Conservation (phyloP, 2,329 filamentous ascomycete genomes). For the Aspergillus fructus region DNA sequence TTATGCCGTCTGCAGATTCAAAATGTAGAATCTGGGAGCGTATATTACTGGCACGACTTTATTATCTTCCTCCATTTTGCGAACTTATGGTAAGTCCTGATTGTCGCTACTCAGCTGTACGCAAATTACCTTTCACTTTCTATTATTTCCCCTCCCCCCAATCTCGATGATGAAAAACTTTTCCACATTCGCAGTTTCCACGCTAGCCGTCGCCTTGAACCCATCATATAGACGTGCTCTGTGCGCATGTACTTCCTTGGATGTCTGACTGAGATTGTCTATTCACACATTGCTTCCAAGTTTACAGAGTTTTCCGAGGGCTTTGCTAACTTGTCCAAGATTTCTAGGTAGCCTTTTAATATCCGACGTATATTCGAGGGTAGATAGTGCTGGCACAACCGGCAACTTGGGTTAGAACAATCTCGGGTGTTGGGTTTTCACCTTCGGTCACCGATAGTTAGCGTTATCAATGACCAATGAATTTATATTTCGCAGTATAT, state of each 20-base stretch:
- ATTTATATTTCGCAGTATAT: background rate
- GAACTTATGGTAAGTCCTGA: background rate
- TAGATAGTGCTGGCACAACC: background rate
- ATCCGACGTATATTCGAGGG: background rate
- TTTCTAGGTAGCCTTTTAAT: background rate
- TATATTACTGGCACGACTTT: background rate
- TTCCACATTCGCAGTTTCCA: slow-evolving; percentile 47
- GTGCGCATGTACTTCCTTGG: slow-evolving; percentile 41
- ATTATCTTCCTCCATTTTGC: background rate
- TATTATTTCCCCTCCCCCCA: background rate
- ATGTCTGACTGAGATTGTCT: slow-evolving; percentile 31
- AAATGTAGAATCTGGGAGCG: background rate
- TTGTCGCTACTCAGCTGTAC: background rate
- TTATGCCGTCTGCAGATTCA: background rate
- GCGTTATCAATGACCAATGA: background rate
- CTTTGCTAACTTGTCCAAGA: slow-evolving; percentile 6
- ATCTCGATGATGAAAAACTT: slow-evolving; percentile 40
- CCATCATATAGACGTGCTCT: slow-evolving; percentile 33
- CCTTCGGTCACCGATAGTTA: background rate
- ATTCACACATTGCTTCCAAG: slow-evolving; percentile 8
- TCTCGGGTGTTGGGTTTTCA: background rate
- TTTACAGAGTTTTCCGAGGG: background rate
- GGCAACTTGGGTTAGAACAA: background rate
- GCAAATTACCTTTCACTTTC: background rate
- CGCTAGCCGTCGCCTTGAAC: slow-evolving; percentile 38